These are phyloP conservation scores for Cladosporium sp. DNA, from an alignment of 2,329 filamentous ascomycete genomes.

Conservation along the genomic window DNA sequence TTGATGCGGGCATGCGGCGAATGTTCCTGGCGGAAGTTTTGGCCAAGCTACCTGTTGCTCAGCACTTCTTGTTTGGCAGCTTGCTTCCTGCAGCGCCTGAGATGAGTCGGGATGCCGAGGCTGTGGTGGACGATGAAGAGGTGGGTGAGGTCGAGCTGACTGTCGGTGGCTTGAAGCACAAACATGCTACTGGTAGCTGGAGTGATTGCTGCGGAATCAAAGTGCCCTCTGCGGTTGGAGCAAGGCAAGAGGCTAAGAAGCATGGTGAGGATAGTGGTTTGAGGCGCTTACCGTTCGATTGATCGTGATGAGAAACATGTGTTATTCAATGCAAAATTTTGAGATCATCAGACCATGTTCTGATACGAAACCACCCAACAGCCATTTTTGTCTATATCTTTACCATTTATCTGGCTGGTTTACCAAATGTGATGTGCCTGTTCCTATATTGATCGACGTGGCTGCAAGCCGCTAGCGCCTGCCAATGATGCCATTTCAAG, in stretches of 20 bases:
- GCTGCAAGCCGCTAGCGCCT: slow-evolving; percentile 11
- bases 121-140: slow-evolving; percentile 45
- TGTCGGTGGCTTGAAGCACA: slow-evolving; percentile 58
- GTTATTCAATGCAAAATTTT: neutral
- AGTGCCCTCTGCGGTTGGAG: slow-evolving; percentile 89
- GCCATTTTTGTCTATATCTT: no score
- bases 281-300: slow-evolving; percentile 80
- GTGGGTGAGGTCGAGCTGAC: slow-evolving; percentile 59
- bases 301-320: neutral
- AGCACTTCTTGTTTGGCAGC: slow-evolving; percentile 92
- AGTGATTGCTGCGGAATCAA: slow-evolving; percentile 98
- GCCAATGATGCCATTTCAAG: neutral
- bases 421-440: no score
- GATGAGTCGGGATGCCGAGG: slow-evolving; percentile 67
- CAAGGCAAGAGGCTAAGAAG: slow-evolving; percentile 84
- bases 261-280: slow-evolving; percentile 58
- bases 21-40: slow-evolving; percentile 96
- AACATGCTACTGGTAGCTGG: slow-evolving; percentile 64
- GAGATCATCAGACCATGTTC: no score
- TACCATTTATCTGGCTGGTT: no score
- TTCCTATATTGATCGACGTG: slow-evolving; percentile 10
- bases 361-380: no score
- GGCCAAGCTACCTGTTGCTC: slow-evolving; percentile 93
- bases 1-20: slow-evolving; percentile 89
- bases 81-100: slow-evolving; percentile 74